Conservation (phyloP, 352 stramenopile species). For the Phytophthora pini region DNA sequence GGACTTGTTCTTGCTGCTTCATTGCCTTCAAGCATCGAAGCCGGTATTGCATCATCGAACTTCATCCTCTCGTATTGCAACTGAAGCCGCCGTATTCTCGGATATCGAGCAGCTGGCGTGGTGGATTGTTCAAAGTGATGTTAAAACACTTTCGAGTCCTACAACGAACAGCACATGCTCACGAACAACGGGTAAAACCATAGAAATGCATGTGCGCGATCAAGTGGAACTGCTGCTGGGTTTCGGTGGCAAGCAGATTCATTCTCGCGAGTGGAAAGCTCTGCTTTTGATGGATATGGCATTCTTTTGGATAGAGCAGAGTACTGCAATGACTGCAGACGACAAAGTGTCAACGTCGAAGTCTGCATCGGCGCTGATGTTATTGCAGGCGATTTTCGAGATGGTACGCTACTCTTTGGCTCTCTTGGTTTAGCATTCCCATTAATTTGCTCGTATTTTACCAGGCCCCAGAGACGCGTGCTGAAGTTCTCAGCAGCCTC, state of each 20-base stretch:
- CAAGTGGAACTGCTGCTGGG: slow-evolving; percentile 51
- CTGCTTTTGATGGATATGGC: slow-evolving; percentile 77
- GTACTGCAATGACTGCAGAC: not conserved
- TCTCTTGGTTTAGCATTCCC: not conserved
- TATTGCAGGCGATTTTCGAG: slow-evolving; percentile 53
- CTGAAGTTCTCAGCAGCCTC: slow-evolving; percentile 50
- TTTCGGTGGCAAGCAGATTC: slow-evolving; percentile 72
- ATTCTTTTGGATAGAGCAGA: slow-evolving; percentile 63
- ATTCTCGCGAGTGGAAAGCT: slow-evolving; percentile 81
- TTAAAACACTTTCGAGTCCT: slow-evolving; percentile 16
- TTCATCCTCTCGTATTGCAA: slow-evolving; percentile 57
- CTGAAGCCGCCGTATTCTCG: slow-evolving; percentile 51
- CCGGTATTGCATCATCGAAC: slow-evolving; percentile 78
- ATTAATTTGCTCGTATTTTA: slow-evolving; percentile 7
- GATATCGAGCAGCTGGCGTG: slow-evolving; percentile 56
- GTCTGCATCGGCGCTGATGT: slow-evolving; percentile 20
- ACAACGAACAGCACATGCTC: slow-evolving; percentile 1
- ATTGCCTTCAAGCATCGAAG: slow-evolving; percentile 78
- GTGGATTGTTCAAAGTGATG: slow-evolving; percentile 39
- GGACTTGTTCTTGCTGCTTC: slow-evolving; percentile 74
- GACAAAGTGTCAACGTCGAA: slow-evolving; percentile 20
- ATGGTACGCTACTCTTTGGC: slow-evolving; percentile 23
- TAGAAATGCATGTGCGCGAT: slow-evolving; percentile 40
- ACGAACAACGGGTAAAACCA: slow-evolving; percentile 15
- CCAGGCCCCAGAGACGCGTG: slow-evolving; percentile 58